These are phyloP conservation scores for Macrophomina tecta DNA, from an alignment of 2,329 filamentous ascomycete species.

Conservation along the genomic window DNA sequence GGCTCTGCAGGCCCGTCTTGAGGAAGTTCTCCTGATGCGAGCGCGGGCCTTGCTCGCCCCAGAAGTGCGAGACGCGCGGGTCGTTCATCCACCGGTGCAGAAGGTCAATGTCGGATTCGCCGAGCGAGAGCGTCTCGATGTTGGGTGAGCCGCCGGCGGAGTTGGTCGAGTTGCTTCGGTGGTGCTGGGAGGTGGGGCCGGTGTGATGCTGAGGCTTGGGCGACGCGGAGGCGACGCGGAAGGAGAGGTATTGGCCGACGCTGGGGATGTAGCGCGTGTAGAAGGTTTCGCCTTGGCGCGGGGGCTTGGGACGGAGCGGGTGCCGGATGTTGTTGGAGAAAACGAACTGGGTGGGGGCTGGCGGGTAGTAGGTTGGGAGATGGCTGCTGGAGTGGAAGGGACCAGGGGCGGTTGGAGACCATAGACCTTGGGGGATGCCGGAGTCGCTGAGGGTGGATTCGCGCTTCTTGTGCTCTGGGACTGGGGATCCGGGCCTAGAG, in stretches of 20 bases:
- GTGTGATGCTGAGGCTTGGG: slow-evolving; percentile 67
- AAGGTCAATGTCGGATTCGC: slow-evolving; percentile 67
- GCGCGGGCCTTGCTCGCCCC: slow-evolving; percentile 70
- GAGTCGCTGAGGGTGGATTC: slow-evolving; percentile 37
- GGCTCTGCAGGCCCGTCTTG: slow-evolving; percentile 65
- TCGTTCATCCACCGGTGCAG: slow-evolving; percentile 89
- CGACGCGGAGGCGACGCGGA: slow-evolving; percentile 79
- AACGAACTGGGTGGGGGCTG: slow-evolving; percentile 79
- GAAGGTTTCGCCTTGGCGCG: slow-evolving; percentile 87
- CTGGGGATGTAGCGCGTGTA: slow-evolving; percentile 88
- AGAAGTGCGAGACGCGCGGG: slow-evolving; percentile 81
- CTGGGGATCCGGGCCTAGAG: slow-evolving; percentile 59
- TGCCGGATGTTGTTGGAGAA: slow-evolving; percentile 81
- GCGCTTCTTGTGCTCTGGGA: slow-evolving; percentile 26
- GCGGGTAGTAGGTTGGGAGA: slow-evolving; percentile 89
- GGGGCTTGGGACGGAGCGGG: slow-evolving; percentile 85
- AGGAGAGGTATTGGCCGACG: slow-evolving; percentile 82
- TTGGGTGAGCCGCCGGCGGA: slow-evolving; percentile 56
- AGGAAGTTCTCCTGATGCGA: slow-evolving; percentile 72
- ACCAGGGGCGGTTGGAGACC: slow-evolving; percentile 56
- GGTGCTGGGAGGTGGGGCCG: slow-evolving; percentile 56
- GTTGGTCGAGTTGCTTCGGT: slow-evolving; percentile 41
- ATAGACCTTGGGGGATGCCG: slow-evolving; percentile 42
- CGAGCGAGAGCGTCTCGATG: slow-evolving; percentile 36
- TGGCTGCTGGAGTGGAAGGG: slow-evolving; percentile 85